Evolutionary conservation across 306 rosid genomes (phyloP).

Genomic region (Pterocarpus macrocarpus): DNA sequence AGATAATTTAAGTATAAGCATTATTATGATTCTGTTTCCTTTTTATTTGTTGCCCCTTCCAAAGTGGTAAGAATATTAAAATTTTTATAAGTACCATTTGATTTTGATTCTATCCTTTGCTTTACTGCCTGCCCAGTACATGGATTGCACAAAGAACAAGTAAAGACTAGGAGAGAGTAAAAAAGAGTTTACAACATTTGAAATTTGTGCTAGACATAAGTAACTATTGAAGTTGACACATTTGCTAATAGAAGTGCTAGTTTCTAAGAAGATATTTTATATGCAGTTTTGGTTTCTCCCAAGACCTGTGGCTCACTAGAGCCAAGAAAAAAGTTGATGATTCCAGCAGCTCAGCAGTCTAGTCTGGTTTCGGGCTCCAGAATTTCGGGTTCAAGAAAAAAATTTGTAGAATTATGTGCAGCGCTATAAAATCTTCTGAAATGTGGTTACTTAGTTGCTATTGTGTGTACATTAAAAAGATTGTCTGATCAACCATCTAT

Average conservation of each 20-base stretch:
- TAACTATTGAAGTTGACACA: not conserved
- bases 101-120: not conserved
- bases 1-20: not conserved
- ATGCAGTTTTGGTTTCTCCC: slow-evolving; percentile 32
- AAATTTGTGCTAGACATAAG: not conserved
- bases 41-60: not conserved
- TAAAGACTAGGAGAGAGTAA: no score
- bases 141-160: no score
- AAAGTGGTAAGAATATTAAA: not conserved
- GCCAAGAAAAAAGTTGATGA: slow-evolving; percentile 17
- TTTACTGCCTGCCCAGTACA: not conserved
- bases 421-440: not conserved
- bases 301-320: slow-evolving; percentile 22
- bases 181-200: no score
- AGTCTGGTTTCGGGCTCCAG: slow-evolving; percentile 50
- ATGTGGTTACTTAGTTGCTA: no score
- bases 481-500: not conserved
- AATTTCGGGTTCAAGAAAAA: not conserved
- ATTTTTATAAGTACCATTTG: not conserved
- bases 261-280: slow-evolving; percentile 37
- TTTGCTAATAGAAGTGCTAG: slow-evolving; percentile 17
- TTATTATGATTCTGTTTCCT: not conserved
- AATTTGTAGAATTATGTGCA: slow-evolving; percentile 10
- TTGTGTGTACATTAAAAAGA: not conserved
- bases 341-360: slow-evolving; percentile 5